Percentiles rank a stretch among this genome's conserved stretches.
phyloP scores from a whole-genome alignment of 805 yeast species.

The Kregervanrija fluxuum region DNA sequence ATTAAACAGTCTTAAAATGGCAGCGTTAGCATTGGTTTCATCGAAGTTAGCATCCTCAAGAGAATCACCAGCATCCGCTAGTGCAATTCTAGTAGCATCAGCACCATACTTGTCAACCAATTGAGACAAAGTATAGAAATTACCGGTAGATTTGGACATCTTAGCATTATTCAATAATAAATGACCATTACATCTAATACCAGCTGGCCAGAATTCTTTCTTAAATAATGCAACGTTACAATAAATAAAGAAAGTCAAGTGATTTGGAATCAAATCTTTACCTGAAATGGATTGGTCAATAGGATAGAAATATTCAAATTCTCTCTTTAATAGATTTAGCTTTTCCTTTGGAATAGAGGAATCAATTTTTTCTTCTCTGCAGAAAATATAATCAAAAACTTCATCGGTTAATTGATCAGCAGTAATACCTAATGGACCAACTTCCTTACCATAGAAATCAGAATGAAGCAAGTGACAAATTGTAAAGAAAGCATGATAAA shows the following conservation, averaged over 20 bases:
- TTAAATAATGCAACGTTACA: conserved; percentile 91
- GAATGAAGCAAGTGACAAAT: conserved; percentile 78
- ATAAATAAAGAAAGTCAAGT: conserved; percentile 91
- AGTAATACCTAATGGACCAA: conserved; percentile 66
- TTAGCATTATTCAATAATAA: conserved; percentile 90
- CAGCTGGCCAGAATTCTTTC: conserved; percentile 84
- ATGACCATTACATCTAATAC: conserved; percentile 94
- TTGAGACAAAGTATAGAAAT: conserved; percentile 85
- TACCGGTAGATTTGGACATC: conserved; percentile 98
- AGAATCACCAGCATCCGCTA: conserved; percentile 98
- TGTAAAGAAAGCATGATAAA: conserved; percentile 93
- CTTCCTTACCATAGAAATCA: conserved; percentile 73
- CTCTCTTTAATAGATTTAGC: conserved; percentile 74
- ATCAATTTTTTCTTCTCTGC: conserved; percentile 52
- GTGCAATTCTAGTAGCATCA: conserved; percentile 93
- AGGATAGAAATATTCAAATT: conserved; percentile 95
- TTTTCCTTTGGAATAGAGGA: conserved; percentile 58
- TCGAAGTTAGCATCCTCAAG: conserved; percentile 98
- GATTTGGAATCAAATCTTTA: conserved; percentile 95
- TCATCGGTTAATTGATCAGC: conserved; percentile 88
- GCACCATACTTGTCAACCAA: conserved; percentile 88
- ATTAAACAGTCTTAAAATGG: conserved; percentile 85
- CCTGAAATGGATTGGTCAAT: conserved; percentile 89
- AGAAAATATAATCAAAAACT: conserved; percentile 86
- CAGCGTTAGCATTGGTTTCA: conserved; percentile 94